Evolutionary conservation across 2,329 filamentous ascomycete genomes (phyloP).

Genomic region (Coniella lustricola): DNA sequence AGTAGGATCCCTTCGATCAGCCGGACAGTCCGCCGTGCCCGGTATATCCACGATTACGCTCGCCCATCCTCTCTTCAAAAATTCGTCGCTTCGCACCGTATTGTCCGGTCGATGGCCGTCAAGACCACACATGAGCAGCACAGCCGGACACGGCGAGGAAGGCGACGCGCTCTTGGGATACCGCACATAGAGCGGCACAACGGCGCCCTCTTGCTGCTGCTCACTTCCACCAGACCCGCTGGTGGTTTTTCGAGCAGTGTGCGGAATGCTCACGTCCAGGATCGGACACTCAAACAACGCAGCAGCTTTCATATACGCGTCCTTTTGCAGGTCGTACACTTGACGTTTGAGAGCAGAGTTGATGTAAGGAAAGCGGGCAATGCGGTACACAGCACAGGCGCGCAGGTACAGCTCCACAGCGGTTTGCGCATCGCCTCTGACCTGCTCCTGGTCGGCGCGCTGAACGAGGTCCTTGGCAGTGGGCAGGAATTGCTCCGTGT

Average conservation of each 20-base stretch:
- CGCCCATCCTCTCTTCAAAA: slow-evolving; percentile 56
- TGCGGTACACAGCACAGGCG: slow-evolving; percentile 65
- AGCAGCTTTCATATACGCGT: slow-evolving; percentile 52
- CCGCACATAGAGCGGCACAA: slow-evolving; percentile 60
- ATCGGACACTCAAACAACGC: slow-evolving; percentile 50
- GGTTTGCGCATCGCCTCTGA: slow-evolving; percentile 39
- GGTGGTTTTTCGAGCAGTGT: slow-evolving; percentile 34
- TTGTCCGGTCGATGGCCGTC: slow-evolving; percentile 56
- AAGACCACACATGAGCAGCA: slow-evolving; percentile 46
- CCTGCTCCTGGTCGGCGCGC: slow-evolving; percentile 44
- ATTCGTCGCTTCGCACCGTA: slow-evolving; percentile 53
- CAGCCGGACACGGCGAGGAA: slow-evolving; percentile 31
- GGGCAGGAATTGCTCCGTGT: slow-evolving; percentile 57
- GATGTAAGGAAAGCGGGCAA: slow-evolving; percentile 61
- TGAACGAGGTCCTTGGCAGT: slow-evolving; percentile 49
- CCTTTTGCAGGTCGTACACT: slow-evolving; percentile 61
- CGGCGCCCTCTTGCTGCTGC: slow-evolving; percentile 41
- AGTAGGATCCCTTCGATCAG: slow-evolving; percentile 52
- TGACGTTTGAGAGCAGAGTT: slow-evolving; percentile 44
- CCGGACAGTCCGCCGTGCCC: slow-evolving; percentile 61
- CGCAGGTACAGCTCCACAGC: slow-evolving; percentile 55
- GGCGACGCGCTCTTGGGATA: slow-evolving; percentile 36
- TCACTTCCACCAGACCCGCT: no score
- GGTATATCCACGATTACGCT: slow-evolving; percentile 57
- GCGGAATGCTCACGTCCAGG: slow-evolving; percentile 54